Evolutionary conservation across 495 filamentous ascomycete species (phyloP).

Genomic region (Clohesyomyces aquaticus): DNA sequence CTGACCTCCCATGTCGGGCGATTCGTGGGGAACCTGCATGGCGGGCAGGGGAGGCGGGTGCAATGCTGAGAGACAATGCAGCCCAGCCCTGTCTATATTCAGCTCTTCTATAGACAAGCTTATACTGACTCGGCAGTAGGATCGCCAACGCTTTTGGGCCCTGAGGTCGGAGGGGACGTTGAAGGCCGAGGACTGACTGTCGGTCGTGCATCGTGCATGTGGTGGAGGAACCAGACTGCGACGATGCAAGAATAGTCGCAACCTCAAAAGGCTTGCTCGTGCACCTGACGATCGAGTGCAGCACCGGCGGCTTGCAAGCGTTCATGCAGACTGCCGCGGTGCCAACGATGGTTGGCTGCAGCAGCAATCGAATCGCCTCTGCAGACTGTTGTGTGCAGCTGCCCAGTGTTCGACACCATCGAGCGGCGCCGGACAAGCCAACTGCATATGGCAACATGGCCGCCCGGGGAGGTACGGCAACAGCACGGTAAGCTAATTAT

Average conservation of each 20-base stretch:
- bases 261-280: not conserved
- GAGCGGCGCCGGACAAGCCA: not conserved
- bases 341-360: too few relatives aligned
- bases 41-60: slow-evolving; percentile 25
- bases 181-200: not conserved
- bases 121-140: slow-evolving; percentile 31
- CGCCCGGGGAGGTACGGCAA: slow-evolving; percentile 10
- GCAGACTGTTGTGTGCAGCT: not conserved
- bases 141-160: not conserved
- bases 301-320: slow-evolving; percentile 1
- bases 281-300: slow-evolving; percentile 27
- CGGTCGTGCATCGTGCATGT: slow-evolving; percentile 1
- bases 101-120: slow-evolving; percentile 36
- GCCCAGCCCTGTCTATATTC: slow-evolving; percentile 30
- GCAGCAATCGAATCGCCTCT: not conserved
- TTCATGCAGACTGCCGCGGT: not conserved
- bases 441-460: slow-evolving; percentile 22
- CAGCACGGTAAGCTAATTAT: not conserved
- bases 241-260: slow-evolving; percentile 11
- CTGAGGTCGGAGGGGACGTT: not conserved
- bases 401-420: not conserved
- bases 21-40: slow-evolving; percentile 43
- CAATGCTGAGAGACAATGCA: slow-evolving; percentile 28
- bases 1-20: slow-evolving; percentile 39
- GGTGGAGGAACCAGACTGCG: slow-evolving; percentile 2